Evolutionary conservation across 2,329 filamentous ascomycete species (phyloP).

Genomic region (Botrytis squamosa): DNA sequence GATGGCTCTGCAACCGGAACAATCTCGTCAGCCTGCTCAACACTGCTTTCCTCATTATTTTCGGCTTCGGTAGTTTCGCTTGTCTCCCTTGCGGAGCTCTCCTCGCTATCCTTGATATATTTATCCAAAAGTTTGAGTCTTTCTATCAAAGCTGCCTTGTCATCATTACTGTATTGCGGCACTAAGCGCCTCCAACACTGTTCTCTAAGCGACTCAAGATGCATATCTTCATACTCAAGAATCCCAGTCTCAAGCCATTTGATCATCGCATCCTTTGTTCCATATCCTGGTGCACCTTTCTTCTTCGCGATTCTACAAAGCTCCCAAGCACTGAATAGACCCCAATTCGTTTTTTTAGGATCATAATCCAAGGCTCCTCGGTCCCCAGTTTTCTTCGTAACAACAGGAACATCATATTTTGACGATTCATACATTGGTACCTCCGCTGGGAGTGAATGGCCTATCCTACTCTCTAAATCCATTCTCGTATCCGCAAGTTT

Average conservation of each 20-base stretch:
- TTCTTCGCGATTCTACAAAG: not conserved
- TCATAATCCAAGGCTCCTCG: not conserved
- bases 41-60: not conserved
- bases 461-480: not conserved
- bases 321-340: not conserved
- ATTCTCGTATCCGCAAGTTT: not conserved
- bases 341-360: not conserved
- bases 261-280: not conserved
- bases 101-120: not conserved
- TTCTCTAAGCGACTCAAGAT: not conserved
- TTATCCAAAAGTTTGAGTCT: not conserved
- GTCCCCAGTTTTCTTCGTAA: not conserved
- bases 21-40: not conserved
- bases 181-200: not conserved
- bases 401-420: not conserved
- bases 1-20: not conserved
- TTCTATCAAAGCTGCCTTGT: not conserved
- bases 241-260: not conserved
- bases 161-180: not conserved
- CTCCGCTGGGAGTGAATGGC: not conserved
- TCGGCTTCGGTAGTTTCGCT: not conserved
- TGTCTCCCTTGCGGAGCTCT: not conserved
- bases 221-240: not conserved
- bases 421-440: not conserved
- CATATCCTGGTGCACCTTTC: not conserved